Percentiles rank a stretch among this genome's conserved stretches.
phyloP scores from a whole-genome alignment of 2,329 filamentous ascomycete species.

The Malbranchea zuffiana region DNA sequence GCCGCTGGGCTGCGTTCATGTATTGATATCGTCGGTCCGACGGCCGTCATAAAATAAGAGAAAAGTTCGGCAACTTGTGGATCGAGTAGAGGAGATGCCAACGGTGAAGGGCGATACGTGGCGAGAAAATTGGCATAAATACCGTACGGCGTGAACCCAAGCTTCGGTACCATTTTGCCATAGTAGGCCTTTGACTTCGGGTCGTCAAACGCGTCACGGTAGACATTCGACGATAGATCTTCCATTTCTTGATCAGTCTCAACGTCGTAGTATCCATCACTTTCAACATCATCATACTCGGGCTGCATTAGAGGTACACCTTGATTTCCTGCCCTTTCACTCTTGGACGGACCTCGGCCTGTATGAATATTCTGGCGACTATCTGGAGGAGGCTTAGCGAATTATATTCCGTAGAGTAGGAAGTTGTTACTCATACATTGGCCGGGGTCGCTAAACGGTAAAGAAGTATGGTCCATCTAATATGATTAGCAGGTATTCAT shows the following conservation, averaged over 20 bases:
- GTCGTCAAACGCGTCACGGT: too few species aligned
- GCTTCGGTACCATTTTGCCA: not conserved
- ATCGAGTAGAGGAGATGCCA: constrained; percentile 65
- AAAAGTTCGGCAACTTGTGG: constrained; percentile 72
- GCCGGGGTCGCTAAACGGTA: constrained; percentile 6
- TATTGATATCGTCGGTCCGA: constrained; percentile 72
- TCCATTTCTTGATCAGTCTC: constrained; percentile 51
- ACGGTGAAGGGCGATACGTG: constrained; percentile 55
- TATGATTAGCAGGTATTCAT: not conserved
- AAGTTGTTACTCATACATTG: constrained; percentile 11
- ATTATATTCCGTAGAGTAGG: constrained; percentile 8
- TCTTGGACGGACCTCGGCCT: not conserved
- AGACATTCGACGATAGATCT: constrained; percentile 21
- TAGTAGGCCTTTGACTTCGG: not conserved
- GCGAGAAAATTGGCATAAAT: constrained; percentile 44
- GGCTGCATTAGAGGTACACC: not conserved
- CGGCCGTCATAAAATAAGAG: constrained; percentile 82
- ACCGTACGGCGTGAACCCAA: too few species aligned
- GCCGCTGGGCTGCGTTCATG: constrained; percentile 76
- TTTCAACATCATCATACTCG: constrained; percentile 35
- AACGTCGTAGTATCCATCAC: constrained; percentile 52
- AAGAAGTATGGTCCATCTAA: constrained; percentile 4
- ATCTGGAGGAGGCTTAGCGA: constrained; percentile 10
- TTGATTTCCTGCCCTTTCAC: not conserved
- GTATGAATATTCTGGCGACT: constrained; percentile 3